Base-by-base conservation (phyloP, 768 basidiomycete genomes). In the Phanerochaete sordida region DNA sequence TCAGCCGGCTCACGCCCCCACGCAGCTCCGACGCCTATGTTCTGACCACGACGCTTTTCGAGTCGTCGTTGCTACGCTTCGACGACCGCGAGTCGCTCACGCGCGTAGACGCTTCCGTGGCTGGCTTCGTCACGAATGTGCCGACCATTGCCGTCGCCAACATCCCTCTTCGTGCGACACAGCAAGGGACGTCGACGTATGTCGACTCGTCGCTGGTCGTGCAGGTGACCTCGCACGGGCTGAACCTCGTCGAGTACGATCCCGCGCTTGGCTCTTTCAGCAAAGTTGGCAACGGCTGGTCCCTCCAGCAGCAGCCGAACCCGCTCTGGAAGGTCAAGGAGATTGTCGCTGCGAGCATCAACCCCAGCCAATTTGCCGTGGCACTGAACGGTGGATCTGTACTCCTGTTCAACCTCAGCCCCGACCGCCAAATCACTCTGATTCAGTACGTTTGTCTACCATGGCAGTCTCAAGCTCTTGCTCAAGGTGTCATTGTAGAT, bases 271-370 rank as follows among this genome's bases (percentile, higher is more conserved):
- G 73, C 5, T 65, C 73, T n/a, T 86, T 81, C 67, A 67, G 66
- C 11, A 74, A 74, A 35, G 64, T 78, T 39, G 71, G 77, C 43
- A 64, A 75, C 55, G 59, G 72, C n/a, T 85, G 81, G 78, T 70
- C 67, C 0, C 68, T 74, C 19, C 66, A 73, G 62, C 19, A 66
- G 61, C 57, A 58, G 30, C 48, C 37, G 53, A 62, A 60, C 58
- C 28, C 56, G 45, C 37, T 70, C 66, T 73, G 64, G 64, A 49
- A 64, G 65, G 62, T 55, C 15, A 69, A 74, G 21, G 81, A 84
- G 62, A 79, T 93, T 48, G 85, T 90, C 9, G 83, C 84, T 11
- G 91, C 90, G 2, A 81, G 81, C 60, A 73, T 89, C 62, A 93
- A 87, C 70, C 72, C 84, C 1, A 86, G 84, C 58, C 89, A 91